Conservation (phyloP, 2,329 filamentous ascomycete genomes). For the Xenoacremonium recifei region DNA sequence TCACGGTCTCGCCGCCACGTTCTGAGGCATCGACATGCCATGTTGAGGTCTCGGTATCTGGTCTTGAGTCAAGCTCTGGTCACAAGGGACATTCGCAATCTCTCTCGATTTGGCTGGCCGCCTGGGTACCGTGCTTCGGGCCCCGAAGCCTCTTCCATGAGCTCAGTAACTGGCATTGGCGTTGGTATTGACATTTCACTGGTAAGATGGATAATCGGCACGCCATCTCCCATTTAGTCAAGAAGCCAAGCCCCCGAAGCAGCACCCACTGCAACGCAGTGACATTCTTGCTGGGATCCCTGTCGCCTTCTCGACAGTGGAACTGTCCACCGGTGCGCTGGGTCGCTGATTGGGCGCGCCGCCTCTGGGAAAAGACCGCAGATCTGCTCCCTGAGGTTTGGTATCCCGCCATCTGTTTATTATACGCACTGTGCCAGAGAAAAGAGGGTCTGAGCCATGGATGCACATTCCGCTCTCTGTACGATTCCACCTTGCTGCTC, state of each 20-base stretch:
- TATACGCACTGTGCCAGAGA: constrained; percentile 23
- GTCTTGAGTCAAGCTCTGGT: constrained; percentile 26
- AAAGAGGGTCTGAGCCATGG: constrained; percentile 10
- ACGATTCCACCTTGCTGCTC: constrained; percentile 19
- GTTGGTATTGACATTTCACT: constrained; percentile 23
- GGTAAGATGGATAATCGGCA: constrained; percentile 28
- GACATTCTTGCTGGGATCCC: constrained; percentile 24
- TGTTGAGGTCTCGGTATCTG: constrained; percentile 19
- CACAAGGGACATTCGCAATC: constrained; percentile 27
- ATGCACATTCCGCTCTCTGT: constrained; percentile 21
- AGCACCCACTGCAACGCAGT: constrained; percentile 26
- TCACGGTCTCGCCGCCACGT: constrained; percentile 27
- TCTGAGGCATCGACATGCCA: constrained; percentile 23
- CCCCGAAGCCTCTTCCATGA: too few relatives aligned
- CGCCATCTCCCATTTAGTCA: constrained; percentile 27
- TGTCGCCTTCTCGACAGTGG: constrained; percentile 20
- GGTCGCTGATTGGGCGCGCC: constrained; percentile 25
- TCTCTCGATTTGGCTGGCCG: too few relatives aligned
- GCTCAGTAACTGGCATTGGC: too few relatives aligned
- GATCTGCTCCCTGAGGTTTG: constrained; percentile 26
- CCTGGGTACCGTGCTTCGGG: too few relatives aligned
- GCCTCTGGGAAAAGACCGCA: constrained; percentile 28
- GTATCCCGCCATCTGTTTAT: constrained; percentile 17
- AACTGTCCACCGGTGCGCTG: constrained; percentile 22
- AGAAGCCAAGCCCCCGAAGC: constrained; percentile 24